Percentiles rank a stretch among this genome's conserved stretches.
Evolutionary conservation across 345 rosid species (phyloP).

Genomic region (Schrenkiella parvula): DNA sequence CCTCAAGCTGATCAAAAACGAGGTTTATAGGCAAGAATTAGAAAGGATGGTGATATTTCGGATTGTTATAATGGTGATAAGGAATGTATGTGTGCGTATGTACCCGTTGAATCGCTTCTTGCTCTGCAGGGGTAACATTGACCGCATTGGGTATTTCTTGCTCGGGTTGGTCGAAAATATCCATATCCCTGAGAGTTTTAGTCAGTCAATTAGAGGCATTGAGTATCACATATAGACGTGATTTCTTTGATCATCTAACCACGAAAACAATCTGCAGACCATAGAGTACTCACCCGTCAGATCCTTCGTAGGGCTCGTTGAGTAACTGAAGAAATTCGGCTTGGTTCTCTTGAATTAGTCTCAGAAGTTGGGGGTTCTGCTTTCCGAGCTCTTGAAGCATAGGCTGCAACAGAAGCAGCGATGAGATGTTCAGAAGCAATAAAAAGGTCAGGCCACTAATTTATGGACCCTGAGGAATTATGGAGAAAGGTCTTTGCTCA

Average conservation of each 20-base stretch:
- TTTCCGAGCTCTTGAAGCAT: slow-evolving; percentile 94
- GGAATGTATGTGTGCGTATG: not conserved
- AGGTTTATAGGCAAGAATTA: not conserved
- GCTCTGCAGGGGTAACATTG: slow-evolving; percentile 26
- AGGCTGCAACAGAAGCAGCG: slow-evolving; percentile 45
- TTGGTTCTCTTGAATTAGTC: slow-evolving; percentile 86
- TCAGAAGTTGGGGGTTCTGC: slow-evolving; percentile 76
- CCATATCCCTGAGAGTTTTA: slow-evolving; percentile 41
- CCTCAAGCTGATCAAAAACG: slow-evolving; percentile 56
- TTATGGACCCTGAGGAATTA: not conserved
- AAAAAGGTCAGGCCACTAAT: not conserved
- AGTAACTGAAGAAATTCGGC: slow-evolving; percentile 74
- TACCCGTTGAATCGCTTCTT: slow-evolving; percentile 30
- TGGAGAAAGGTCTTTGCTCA: not conserved
- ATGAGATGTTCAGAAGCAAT: slow-evolving; percentile 1
- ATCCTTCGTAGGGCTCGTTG: slow-evolving; percentile 80
- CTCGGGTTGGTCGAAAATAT: slow-evolving; percentile 30
- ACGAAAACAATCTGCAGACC: not conserved
- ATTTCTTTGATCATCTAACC: not conserved
- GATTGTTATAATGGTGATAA: not conserved
- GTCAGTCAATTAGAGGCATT: not conserved
- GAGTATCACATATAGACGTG: not conserved
- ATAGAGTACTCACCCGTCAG: slow-evolving; percentile 61
- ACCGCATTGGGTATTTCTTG: slow-evolving; percentile 26
- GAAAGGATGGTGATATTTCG: not conserved